phyloP scores from a whole-genome alignment of 2,329 filamentous ascomycete genomes.

The Neofusicoccum umdonicola region DNA sequence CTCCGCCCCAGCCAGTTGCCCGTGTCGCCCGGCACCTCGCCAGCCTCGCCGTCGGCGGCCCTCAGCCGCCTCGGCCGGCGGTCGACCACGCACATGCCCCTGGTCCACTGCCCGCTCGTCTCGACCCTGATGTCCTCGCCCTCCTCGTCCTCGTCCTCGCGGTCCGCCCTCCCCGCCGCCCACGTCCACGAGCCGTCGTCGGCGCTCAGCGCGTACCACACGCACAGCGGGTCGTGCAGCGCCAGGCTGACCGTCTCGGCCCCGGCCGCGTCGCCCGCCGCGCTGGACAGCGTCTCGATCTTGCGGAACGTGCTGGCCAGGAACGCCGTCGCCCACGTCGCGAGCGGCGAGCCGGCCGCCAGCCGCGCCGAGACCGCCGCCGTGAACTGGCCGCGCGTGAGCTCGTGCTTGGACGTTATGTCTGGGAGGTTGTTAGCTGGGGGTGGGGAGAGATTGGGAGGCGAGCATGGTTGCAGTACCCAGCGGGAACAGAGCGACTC shows the following conservation, averaged over 20 bases:
- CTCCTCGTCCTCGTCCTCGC: slow-evolving; percentile 31
- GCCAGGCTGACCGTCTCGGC: slow-evolving; percentile 39
- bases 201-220: slow-evolving; percentile 34
- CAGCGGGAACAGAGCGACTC: slow-evolving; percentile 48
- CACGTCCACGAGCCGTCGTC: not conserved
- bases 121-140: slow-evolving; percentile 83
- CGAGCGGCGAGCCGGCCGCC: slow-evolving; percentile 39
- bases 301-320: slow-evolving; percentile 47
- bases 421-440: slow-evolving; percentile 26
- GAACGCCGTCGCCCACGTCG: slow-evolving; percentile 47
- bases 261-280: slow-evolving; percentile 30
- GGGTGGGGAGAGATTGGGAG: too few species aligned
- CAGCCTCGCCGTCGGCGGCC: slow-evolving; percentile 30
- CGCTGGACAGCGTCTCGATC: slow-evolving; percentile 36
- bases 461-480: slow-evolving; percentile 23
- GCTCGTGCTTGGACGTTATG: slow-evolving; percentile 45
- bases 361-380: slow-evolving; percentile 27
- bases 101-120: slow-evolving; percentile 89
- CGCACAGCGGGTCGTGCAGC: slow-evolving; percentile 47
- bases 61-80: slow-evolving; percentile 60
- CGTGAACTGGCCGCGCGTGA: slow-evolving; percentile 41
- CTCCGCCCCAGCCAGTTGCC: slow-evolving; percentile 70
- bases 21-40: slow-evolving; percentile 66
- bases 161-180: not conserved
- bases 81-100: slow-evolving; percentile 87